Evolutionary conservation across 257 asterid species (phyloP).

Genomic region (Primulina tabacum): DNA sequence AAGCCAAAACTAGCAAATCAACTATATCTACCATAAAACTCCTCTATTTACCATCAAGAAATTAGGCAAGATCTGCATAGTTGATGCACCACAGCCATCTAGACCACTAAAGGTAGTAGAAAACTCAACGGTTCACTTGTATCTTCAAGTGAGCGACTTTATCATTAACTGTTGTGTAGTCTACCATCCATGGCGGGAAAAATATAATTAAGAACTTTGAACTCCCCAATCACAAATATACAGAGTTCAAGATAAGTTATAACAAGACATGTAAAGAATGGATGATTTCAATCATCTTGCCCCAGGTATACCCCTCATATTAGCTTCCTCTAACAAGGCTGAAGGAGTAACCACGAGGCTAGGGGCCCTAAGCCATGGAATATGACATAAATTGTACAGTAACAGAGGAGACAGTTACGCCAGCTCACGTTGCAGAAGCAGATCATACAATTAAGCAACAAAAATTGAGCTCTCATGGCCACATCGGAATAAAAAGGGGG

Average conservation of each 20-base stretch:
- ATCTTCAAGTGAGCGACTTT: constrained; percentile 9
- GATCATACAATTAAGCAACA: background rate
- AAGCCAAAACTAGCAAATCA: background rate
- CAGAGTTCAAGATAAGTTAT: background rate
- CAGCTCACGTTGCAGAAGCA: too few species aligned
- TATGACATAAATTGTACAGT: too few species aligned
- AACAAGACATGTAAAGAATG: background rate
- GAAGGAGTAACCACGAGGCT: background rate
- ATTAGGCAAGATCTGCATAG: constrained; percentile 6
- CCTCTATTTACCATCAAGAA: background rate
- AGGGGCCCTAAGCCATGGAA: background rate
- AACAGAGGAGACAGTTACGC: background rate
- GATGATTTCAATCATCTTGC: background rate
- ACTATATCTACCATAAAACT: constrained; percentile 1
- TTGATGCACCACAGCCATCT: constrained; percentile 6
- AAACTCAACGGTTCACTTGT: background rate
- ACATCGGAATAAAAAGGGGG: background rate
- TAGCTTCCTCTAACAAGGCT: background rate
- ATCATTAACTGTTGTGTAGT: background rate
- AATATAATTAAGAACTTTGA: too few species aligned
- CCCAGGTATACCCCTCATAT: background rate
- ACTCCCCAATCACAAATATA: background rate
- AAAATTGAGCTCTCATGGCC: background rate
- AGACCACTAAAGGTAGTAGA: constrained; percentile 13
- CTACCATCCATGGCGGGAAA: background rate